Conservation (phyloP, 495 filamentous ascomycete genomes). For the Xylaria sp. region DNA sequence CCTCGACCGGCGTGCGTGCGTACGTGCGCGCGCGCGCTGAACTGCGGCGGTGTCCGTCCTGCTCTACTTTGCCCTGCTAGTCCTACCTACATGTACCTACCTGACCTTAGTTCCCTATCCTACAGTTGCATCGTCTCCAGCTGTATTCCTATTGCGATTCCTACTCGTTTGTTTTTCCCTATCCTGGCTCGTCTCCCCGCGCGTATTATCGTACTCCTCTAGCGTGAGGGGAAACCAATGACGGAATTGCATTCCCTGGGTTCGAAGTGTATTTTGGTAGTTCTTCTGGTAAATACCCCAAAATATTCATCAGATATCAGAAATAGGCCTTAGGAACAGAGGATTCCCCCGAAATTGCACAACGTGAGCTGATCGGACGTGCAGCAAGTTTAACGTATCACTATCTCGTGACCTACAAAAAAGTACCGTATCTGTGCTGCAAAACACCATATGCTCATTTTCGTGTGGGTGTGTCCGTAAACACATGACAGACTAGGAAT, state of each 20-base stretch:
- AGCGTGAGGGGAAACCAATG: background rate
- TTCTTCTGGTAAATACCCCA: background rate
- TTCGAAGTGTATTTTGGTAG: background rate
- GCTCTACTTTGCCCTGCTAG: conserved; percentile 14
- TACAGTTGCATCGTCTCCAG: conserved; percentile 2
- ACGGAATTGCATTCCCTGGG: background rate
- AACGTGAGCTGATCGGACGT: conserved; percentile 20
- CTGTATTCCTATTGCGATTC: background rate
- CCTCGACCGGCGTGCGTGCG: background rate
- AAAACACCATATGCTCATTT: background rate
- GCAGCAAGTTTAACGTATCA: background rate
- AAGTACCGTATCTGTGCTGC: conserved; percentile 3
- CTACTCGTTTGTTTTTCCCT: conserved; percentile 19
- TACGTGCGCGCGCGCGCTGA: conserved; percentile 7
- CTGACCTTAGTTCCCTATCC: background rate
- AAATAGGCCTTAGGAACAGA: background rate
- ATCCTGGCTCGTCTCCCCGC: background rate
- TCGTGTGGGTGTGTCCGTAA: background rate
- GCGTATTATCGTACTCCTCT: background rate
- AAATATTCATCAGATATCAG: background rate
- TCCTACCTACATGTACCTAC: conserved; percentile 18
- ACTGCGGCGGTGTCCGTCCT: background rate
- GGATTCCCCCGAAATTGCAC: background rate
- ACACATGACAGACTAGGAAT: background rate
- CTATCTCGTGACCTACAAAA: background rate